Percentiles rank a stretch among this genome's conserved stretches.
Evolutionary conservation across 306 rosid genomes (phyloP).

Genomic region (Styphnolobium japonicum): DNA sequence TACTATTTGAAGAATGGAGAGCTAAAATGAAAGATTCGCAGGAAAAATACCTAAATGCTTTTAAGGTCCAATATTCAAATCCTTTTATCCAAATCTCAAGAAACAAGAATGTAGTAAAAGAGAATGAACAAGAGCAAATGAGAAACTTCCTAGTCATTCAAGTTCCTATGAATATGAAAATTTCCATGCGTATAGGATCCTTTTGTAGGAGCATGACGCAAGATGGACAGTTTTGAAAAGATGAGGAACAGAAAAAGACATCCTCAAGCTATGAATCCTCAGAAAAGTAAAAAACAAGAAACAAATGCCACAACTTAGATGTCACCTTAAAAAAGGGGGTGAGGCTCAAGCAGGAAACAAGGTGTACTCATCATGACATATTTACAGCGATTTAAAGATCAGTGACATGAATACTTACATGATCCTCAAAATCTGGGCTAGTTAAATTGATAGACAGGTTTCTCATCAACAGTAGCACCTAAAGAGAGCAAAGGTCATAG

Average conservation of each 20-base stretch:
- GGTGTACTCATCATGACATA: not conserved
- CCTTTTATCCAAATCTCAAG: not conserved
- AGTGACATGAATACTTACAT: slow-evolving; percentile 54
- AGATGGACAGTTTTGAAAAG: not conserved
- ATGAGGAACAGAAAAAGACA: slow-evolving; percentile 28
- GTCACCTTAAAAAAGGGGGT: not conserved
- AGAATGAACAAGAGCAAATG: not conserved
- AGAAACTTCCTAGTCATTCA: not conserved
- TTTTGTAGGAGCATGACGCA: not conserved
- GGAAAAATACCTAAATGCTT: too few species aligned
- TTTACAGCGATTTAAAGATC: slow-evolving; percentile 13
- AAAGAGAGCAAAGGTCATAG: slow-evolving; percentile 20
- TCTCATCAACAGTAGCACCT: slow-evolving; percentile 96
- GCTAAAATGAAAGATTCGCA: too few species aligned
- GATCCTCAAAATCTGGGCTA: slow-evolving; percentile 91
- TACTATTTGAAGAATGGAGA: too few species aligned
- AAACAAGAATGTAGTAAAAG: not conserved
- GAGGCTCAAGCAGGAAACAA: slow-evolving; percentile 13
- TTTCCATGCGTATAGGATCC: not conserved
- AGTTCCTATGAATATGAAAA: not conserved
- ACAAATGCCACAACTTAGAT: not conserved
- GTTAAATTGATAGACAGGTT: slow-evolving; percentile 82
- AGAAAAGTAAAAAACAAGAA: not conserved
- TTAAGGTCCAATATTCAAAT: not conserved
- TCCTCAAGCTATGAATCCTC: slow-evolving; percentile 36